Evolutionary conservation across 768 basidiomycete genomes (phyloP).

Genomic region (Trametes coccinea): DNA sequence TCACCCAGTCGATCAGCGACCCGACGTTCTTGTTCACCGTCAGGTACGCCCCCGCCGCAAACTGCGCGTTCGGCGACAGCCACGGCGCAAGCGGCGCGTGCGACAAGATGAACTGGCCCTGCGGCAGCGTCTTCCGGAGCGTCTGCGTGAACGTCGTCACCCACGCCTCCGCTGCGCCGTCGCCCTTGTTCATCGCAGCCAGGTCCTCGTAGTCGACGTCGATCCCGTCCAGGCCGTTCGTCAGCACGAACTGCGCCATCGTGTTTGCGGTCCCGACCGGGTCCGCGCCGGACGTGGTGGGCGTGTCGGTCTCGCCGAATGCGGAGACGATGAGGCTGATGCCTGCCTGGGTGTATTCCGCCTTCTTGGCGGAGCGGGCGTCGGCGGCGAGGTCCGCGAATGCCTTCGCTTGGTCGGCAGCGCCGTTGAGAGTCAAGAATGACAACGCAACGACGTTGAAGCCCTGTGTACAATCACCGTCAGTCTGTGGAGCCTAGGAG

Average conservation of each 20-base stretch:
- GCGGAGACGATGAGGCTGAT: conserved; percentile 58
- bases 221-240: conserved; percentile 52
- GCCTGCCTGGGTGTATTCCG: conserved; percentile 53
- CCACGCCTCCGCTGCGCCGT: conserved; percentile 46
- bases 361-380: conserved; percentile 44
- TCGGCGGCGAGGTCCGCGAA: conserved; percentile 10
- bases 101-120: conserved; percentile 35
- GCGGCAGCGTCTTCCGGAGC: conserved; percentile 31
- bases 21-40: conserved; percentile 53
- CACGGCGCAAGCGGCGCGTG: conserved; percentile 33
- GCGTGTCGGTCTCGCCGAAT: conserved; percentile 48
- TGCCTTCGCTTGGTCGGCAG: conserved; percentile 16
- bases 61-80: conserved; percentile 19
- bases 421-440: conserved; percentile 16
- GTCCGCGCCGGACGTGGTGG: conserved; percentile 40
- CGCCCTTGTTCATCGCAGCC: conserved; percentile 60
- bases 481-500: background rate
- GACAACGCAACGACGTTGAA: conserved; percentile 19
- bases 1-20: conserved; percentile 54
- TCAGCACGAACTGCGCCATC: conserved; percentile 47
- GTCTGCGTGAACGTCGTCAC: conserved; percentile 38
- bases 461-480: conserved; percentile 4
- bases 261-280: conserved; percentile 41
- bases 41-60: conserved; percentile 52
- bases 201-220: conserved; percentile 56